Evolutionary conservation across 768 basidiomycete genomes (phyloP).

Genomic region (Phanerochaete carnosa): DNA sequence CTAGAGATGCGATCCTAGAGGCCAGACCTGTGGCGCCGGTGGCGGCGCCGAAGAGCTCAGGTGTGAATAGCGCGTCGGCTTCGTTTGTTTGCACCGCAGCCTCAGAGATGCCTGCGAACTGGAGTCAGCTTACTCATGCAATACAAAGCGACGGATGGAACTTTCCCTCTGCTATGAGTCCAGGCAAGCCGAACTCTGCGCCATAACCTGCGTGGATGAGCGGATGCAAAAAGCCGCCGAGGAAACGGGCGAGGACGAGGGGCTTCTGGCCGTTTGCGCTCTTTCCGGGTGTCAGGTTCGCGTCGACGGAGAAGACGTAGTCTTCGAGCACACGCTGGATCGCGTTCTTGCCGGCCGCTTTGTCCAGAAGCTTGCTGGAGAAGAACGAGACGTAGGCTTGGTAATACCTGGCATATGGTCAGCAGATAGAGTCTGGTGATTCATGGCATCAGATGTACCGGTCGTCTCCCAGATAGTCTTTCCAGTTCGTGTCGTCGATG

Average conservation of each 20-base stretch:
- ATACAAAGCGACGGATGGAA: background rate
- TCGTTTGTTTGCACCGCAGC: constrained; percentile 44
- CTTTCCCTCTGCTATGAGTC: constrained; percentile 49
- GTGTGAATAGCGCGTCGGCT: constrained; percentile 32
- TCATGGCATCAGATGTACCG: constrained; percentile 32
- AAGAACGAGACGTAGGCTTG: constrained; percentile 59
- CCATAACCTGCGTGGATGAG: constrained; percentile 64
- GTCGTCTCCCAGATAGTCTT: constrained; percentile 54
- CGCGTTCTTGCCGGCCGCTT: constrained; percentile 30
- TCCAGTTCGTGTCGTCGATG: constrained; percentile 47
- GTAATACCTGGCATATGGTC: constrained; percentile 44
- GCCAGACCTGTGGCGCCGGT: background rate
- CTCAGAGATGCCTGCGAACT: constrained; percentile 27
- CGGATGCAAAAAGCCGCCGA: constrained; percentile 59
- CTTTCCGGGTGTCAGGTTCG: constrained; percentile 16
- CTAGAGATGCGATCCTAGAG: constrained; percentile 2
- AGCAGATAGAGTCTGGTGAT: background rate
- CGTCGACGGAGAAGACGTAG: constrained; percentile 49
- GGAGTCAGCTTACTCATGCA: background rate
- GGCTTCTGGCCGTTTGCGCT: constrained; percentile 26
- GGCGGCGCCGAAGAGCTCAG: constrained; percentile 18
- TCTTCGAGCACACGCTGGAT: constrained; percentile 50
- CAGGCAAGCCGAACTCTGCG: constrained; percentile 57
- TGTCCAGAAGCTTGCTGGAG: constrained; percentile 29
- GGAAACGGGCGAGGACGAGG: constrained; percentile 54